A percentile compares a stretch with the other conserved stretches of the same genome.
phyloP scores from a whole-genome alignment of 2,329 filamentous ascomycete species.

The Cordyceps farinosa region DNA sequence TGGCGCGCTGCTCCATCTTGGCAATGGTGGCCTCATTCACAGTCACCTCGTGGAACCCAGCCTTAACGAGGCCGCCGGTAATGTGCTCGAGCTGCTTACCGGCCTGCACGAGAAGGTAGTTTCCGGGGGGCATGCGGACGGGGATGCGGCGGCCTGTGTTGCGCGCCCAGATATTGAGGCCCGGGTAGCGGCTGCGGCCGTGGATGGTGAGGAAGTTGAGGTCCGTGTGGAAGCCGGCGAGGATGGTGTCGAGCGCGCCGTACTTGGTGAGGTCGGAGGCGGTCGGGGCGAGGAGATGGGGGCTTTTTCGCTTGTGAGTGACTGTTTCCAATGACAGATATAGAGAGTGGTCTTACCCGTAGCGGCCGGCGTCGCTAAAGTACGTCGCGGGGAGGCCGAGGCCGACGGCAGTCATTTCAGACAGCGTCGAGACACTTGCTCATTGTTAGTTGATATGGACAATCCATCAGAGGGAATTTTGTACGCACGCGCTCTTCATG shows the following conservation, averaged over 20 bases:
- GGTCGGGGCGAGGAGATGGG: conserved; percentile 58
- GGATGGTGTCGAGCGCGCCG: conserved; percentile 52
- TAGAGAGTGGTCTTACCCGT: conserved; percentile 42
- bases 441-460: neutral
- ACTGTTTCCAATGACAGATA: neutral
- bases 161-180: conserved; percentile 60
- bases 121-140: conserved; percentile 55
- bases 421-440: conserved; percentile 49
- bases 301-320: conserved; percentile 39
- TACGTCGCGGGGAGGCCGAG: conserved; percentile 50
- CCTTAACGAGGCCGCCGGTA: conserved; percentile 58
- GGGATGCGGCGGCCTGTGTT: conserved; percentile 58
- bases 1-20: conserved; percentile 42
- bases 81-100: conserved; percentile 62
- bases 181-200: conserved; percentile 59
- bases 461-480: no score
- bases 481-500: conserved; percentile 57
- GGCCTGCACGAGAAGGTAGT: conserved; percentile 58
- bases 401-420: conserved; percentile 57
- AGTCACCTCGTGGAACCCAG: conserved; percentile 60
- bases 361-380: conserved; percentile 53
- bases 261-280: conserved; percentile 55
- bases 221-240: conserved; percentile 62
- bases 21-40: conserved; percentile 51
- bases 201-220: conserved; percentile 64